phyloP scores from a whole-genome alignment of 768 basidiomycete genomes.

The Termitomyces sp. region DNA sequence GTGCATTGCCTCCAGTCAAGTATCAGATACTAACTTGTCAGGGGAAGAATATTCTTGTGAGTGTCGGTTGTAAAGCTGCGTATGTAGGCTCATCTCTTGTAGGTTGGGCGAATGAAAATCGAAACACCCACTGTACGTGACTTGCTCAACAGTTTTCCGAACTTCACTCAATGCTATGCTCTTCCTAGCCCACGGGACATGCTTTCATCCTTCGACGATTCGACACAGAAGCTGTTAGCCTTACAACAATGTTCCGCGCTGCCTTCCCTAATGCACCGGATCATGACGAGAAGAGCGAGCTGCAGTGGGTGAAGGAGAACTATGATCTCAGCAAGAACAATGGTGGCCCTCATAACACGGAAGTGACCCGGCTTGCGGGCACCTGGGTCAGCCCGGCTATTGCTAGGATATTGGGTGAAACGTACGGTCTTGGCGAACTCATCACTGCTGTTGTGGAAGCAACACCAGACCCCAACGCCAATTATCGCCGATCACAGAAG shows the following conservation, averaged over 20 bases:
- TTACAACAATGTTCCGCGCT: constrained; percentile 96
- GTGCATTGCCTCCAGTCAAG: constrained; percentile 68
- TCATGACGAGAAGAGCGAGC: constrained; percentile 70
- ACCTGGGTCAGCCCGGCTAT: constrained; percentile 73
- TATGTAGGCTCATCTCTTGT: constrained; percentile 3
- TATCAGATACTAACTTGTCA: constrained; percentile 90
- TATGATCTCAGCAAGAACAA: constrained; percentile 79
- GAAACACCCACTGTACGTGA: constrained; percentile 65
- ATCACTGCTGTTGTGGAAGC: constrained; percentile 67
- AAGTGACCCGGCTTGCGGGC: constrained; percentile 76
- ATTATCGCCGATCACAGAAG: constrained; percentile 66
- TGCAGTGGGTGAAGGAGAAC: constrained; percentile 76
- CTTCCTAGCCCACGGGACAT: constrained; percentile 62
- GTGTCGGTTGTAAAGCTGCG: neutral
- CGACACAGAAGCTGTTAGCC: constrained; percentile 87
- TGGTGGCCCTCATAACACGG: constrained; percentile 53
- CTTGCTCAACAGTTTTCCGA: constrained; percentile 4
- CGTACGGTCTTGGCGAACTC: constrained; percentile 58
- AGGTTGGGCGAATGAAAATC: constrained; percentile 90
- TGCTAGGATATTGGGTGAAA: constrained; percentile 62
- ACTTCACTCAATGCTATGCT: constrained; percentile 14
- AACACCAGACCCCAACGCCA: constrained; percentile 67
- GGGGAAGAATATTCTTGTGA: constrained; percentile 70
- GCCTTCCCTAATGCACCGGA: constrained; percentile 83
- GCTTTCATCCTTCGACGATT: constrained; percentile 93